phyloP scores from a whole-genome alignment of 306 rosid genomes.

The Prunus mongolica region DNA sequence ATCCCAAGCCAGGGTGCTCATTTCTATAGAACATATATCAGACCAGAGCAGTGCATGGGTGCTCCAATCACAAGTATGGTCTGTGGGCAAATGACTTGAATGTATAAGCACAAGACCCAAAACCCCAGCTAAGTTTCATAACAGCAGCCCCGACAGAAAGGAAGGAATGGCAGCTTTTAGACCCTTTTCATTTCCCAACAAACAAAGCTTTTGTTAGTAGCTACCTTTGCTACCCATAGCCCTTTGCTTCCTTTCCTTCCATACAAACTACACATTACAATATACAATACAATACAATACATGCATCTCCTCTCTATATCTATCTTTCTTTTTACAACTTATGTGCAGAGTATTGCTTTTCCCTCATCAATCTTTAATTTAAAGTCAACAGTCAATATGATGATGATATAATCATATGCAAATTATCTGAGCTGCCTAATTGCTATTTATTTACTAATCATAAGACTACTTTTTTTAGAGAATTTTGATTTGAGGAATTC shows the following conservation, averaged over 20 bases:
- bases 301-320: not conserved
- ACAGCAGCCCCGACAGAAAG: constrained; percentile 89
- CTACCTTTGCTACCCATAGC: too few relatives aligned
- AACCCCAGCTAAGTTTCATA: constrained; percentile 58
- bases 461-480: constrained; percentile 15
- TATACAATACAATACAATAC: not conserved
- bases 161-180: constrained; percentile 84
- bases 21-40: constrained; percentile 13
- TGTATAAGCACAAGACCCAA: constrained; percentile 74
- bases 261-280: not conserved
- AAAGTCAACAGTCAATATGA: too few relatives aligned
- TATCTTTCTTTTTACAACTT: not conserved
- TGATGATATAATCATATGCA: constrained; percentile 30
- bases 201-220: constrained; percentile 47
- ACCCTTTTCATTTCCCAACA: constrained; percentile 86
- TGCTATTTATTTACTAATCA: constrained; percentile 2
- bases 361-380: too few relatives aligned
- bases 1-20: constrained; percentile 25
- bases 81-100: constrained; percentile 33
- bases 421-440: constrained; percentile 35
- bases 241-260: not conserved
- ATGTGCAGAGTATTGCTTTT: not conserved
- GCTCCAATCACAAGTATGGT: constrained; percentile 9
- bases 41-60: too few relatives aligned
- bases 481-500: constrained; percentile 6